phyloP scores from a whole-genome alignment of 257 asterid species.

The Buddleja alternifolia region DNA sequence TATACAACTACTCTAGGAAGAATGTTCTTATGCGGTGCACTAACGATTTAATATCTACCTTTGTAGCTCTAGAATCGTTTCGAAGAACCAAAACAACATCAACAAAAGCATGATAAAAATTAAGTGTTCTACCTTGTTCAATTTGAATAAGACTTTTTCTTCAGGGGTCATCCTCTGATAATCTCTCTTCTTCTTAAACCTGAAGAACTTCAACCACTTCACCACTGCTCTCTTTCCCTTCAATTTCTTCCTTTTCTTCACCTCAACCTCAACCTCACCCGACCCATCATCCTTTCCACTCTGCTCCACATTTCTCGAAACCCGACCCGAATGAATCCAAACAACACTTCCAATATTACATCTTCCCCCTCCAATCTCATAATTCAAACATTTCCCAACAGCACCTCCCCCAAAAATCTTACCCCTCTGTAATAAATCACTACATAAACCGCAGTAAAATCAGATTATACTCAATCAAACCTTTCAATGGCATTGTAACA shows the following conservation, averaged over 20 bases:
- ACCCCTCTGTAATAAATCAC: conserved; percentile 35
- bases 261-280: conserved; percentile 46
- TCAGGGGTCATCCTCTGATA: conserved; percentile 74
- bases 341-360: conserved; percentile 39
- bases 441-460: conserved; percentile 31
- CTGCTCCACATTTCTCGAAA: conserved; percentile 39
- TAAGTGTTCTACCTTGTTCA: conserved; percentile 64
- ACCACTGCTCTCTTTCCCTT: conserved; percentile 93
- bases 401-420: conserved; percentile 42
- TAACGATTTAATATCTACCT: too few relatives aligned
- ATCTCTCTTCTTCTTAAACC: conserved; percentile 86
- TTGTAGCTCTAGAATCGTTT: too few relatives aligned
- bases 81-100: not conserved
- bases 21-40: too few relatives aligned
- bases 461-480: conserved; percentile 13
- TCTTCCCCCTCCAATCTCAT: conserved; percentile 28
- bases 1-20: too few relatives aligned
- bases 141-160: conserved; percentile 70
- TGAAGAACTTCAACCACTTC: conserved; percentile 84
- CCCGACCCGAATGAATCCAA: conserved; percentile 51
- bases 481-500: not conserved
- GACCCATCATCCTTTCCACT: conserved; percentile 30
- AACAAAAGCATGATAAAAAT: not conserved
- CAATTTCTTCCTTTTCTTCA: conserved; percentile 72
- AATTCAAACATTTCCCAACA: conserved; percentile 28